Evolutionary conservation across 1,139 yeast genomes (phyloP), one percentile per base, ranked within the genome.

Genomic region (Taphrina communis): DNA sequence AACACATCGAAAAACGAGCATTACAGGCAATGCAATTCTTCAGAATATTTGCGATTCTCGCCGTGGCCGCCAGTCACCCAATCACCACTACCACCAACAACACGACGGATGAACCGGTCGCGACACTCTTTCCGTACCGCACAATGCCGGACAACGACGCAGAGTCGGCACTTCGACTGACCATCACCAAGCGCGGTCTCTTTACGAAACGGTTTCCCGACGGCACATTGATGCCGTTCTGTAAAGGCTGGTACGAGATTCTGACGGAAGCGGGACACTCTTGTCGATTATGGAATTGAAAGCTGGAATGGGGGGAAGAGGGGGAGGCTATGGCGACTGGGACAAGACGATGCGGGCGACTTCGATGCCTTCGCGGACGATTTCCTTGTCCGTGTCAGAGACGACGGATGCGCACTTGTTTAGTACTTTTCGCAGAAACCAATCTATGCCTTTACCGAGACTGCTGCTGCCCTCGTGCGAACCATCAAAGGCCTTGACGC

Each of bases 361-460:
- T 36, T 83, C 83, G 12, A 84, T 82, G 1, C 89, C 96, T 96
- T 96, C 90, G 51, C 82, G 82, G 8, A 89, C 83, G 76, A 95
- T 82, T 71, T 81, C 82, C 77, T 80, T 75, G 88, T 93, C 74
- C 85, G 87, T 71, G 82, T 57, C 44, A 66, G 70, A 14, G 67
- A 63, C 19, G 62, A 71, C 25, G 71, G 63, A 5, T 70, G 71
- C 82, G 6, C 89, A 86, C 59, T 82, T 84, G 14, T 58, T 66
- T 19, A 72, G 72, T 55, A 61, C 41, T 70, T 85, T 84, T 55
- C 81, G 83, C 66, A 89, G 78, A 77, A 91, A 89, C 77, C 85
- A 88, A 73, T 85, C 89, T 55, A 93, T 76, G 2, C 97, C 97
- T 75, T 88, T 85, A 67, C 91, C 77, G 41, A 90, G 77, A 0